Evolutionary conservation across 352 stramenopile genomes (phyloP).

Genomic region (Peronospora farinosa): DNA sequence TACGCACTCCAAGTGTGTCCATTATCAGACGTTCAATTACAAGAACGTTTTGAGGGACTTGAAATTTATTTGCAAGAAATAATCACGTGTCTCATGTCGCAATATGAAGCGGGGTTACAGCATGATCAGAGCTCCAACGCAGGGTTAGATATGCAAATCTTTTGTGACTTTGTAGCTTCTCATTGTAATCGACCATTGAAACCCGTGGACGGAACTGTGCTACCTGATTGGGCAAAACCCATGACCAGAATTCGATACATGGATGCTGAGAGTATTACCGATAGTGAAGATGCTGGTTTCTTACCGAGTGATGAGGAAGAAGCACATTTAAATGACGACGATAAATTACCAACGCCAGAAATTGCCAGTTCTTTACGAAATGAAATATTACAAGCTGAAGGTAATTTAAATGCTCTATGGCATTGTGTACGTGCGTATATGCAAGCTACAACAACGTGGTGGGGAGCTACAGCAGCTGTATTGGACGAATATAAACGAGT

Average conservation of each 20-base stretch:
- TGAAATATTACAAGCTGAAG: constrained; percentile 65
- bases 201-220: constrained; percentile 26
- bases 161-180: constrained; percentile 65
- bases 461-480: constrained; percentile 40
- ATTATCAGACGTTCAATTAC: constrained; percentile 51
- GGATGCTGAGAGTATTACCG: constrained; percentile 49
- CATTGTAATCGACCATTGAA: constrained; percentile 60
- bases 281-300: constrained; percentile 55
- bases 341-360: constrained; percentile 6
- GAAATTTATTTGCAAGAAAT: constrained; percentile 49
- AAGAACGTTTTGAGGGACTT: constrained; percentile 63
- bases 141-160: constrained; percentile 78
- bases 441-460: constrained; percentile 63
- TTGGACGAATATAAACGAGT: constrained; percentile 62
- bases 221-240: constrained; percentile 61
- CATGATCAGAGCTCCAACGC: constrained; percentile 53
- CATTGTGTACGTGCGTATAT: constrained; percentile 62
- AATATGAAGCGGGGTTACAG: constrained; percentile 51
- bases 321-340: constrained; percentile 1
- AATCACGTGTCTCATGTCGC: constrained; percentile 34
- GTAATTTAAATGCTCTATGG: constrained; percentile 66
- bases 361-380: constrained; percentile 56
- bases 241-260: constrained; percentile 30
- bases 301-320: constrained; percentile 26
- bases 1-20: constrained; percentile 77